phyloP scores from a whole-genome alignment of 305 asterid species.

The Fraxinus angustifolia region DNA sequence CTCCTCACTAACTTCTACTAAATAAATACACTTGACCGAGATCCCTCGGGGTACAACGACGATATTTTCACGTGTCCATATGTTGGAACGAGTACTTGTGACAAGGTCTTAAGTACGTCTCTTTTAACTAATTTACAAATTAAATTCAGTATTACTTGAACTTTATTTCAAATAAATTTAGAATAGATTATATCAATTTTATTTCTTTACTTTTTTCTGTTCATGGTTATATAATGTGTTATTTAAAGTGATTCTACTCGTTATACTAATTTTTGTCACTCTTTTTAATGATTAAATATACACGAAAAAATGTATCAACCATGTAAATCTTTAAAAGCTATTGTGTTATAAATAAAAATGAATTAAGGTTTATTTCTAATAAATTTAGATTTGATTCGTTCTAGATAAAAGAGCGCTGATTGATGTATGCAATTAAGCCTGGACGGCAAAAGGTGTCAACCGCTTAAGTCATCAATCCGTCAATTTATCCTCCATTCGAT shows the following conservation, averaged over 20 bases:
- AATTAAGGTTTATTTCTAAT: neutral
- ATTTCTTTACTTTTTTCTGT: neutral
- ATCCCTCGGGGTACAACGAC: neutral
- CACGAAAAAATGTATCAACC: too few relatives aligned
- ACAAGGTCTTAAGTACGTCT: too few relatives aligned
- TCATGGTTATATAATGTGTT: too few relatives aligned
- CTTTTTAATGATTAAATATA: neutral
- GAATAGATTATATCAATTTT: too few relatives aligned
- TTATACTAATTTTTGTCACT: too few relatives aligned
- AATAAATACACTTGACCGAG: neutral
- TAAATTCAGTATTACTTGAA: too few relatives aligned
- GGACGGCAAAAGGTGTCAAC: neutral
- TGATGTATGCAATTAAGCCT: neutral
- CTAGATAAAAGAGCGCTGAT: neutral
- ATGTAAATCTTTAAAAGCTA: neutral
- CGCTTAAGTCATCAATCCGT: neutral
- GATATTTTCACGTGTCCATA: neutral
- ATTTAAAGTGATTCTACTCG: too few relatives aligned
- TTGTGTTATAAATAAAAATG: too few relatives aligned
- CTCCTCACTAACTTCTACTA: neutral
- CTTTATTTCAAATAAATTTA: too few relatives aligned
- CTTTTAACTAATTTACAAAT: neutral
- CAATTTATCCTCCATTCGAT: neutral
- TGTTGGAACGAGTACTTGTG: neutral
- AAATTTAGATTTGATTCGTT: neutral